A percentile compares a stretch with the other conserved stretches of the same genome.
phyloP scores from a whole-genome alignment of 1,139 yeast species.

The Yamadazyma epiphylla region DNA sequence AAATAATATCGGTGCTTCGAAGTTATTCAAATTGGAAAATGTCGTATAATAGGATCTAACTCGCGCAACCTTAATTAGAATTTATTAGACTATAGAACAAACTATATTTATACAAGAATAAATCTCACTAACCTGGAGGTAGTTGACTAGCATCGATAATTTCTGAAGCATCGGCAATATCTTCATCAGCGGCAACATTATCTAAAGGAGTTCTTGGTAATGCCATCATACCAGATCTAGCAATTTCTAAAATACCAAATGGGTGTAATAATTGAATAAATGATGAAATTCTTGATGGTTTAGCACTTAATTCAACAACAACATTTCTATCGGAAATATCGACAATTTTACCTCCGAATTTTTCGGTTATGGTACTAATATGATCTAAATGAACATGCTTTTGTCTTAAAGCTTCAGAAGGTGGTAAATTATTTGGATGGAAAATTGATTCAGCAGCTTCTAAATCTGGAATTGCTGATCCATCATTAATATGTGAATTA shows the following conservation, averaged over 20 bases:
- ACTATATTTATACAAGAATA: too few relatives aligned
- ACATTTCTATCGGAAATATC: slow-evolving; percentile 94
- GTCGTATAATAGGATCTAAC: too few relatives aligned
- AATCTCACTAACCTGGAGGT: slow-evolving; percentile 97
- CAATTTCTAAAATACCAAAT: slow-evolving; percentile 92
- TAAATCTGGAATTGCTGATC: slow-evolving; percentile 42
- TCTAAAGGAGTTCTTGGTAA: slow-evolving; percentile 91
- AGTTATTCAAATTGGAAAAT: too few relatives aligned
- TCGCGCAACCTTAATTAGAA: too few relatives aligned
- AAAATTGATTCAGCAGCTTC: slow-evolving; percentile 52
- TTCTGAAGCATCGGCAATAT: slow-evolving; percentile 59
- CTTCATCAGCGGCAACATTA: slow-evolving; percentile 42
- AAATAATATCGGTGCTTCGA: too few relatives aligned
- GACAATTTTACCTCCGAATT: slow-evolving; percentile 90
- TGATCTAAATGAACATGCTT: slow-evolving; percentile 87
- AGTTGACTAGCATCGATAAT: slow-evolving; percentile 76
- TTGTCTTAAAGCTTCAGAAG: slow-evolving; percentile 91
- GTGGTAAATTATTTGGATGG: slow-evolving; percentile 89
- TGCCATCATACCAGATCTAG: slow-evolving; percentile 98
- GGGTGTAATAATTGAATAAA: slow-evolving; percentile 89
- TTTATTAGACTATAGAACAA: too few relatives aligned
- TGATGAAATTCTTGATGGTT: slow-evolving; percentile 83
- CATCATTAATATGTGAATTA: slow-evolving; percentile 44
- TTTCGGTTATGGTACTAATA: slow-evolving; percentile 72
- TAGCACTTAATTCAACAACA: slow-evolving; percentile 89